Base-by-base conservation (phyloP, 2,329 filamentous ascomycete species). In the Beauveria asiatica region DNA sequence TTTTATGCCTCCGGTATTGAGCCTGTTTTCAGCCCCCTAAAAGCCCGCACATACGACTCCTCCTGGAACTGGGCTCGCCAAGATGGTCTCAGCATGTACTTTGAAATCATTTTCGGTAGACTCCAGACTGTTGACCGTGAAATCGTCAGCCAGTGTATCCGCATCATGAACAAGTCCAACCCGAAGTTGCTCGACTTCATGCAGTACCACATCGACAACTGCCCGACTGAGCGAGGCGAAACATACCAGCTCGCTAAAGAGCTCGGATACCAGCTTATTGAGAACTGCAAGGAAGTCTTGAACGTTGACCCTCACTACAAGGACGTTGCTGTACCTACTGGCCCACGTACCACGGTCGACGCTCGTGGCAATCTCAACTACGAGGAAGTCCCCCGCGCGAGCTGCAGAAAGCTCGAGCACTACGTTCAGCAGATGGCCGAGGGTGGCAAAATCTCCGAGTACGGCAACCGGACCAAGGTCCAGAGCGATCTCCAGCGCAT, bases 131-230 rank as follows among this genome's bases (percentile, higher is more conserved):
- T 99, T 45, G 94, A 99, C 70, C 90, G 94, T 64, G 94, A 99
- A 75, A 99, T 97, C 68, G 94, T 99, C 72, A 97, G 92, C 76
- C 92, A 92, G 73, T 99, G 94, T 77, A 97, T 99, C 70, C 89
- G 91, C 66, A 94, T 99, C 76, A 99, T 99, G 94, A 99, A 97
- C 80, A 89, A 94, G 64, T 96, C 94, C 39, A 99, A 97, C 73
- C 94, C 94, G 2, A 88, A 90, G 41, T 85, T 99, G 1, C 83
- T 99, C 61, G 93, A 99, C 67, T 99, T 97, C 76, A 99, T 99
- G 94, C 94, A 99, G 73, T 97, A 99, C 69, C 94, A 99, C 78
- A 99, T 99, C 70, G 94, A 99, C 70, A 94, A 97, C 79, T 97
- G 93, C 78, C 94, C 94, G 0, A 92, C 92, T 0, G 92, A 99